Evolutionary conservation across 1,139 yeast species (phyloP).

Genomic region (Suhomyces ambrosiae): DNA sequence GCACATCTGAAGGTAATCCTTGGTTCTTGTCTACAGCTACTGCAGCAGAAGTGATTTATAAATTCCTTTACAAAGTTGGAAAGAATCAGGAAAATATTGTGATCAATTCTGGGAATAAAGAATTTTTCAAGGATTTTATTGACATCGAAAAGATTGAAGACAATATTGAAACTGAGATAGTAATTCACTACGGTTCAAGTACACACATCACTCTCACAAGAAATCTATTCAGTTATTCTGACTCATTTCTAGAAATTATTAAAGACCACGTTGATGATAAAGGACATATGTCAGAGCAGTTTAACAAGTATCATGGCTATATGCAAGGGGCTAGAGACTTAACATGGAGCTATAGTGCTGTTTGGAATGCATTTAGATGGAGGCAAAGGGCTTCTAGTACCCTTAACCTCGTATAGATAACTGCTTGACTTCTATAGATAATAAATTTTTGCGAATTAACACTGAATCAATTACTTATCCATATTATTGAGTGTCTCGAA

Average conservation of each 20-base stretch:
- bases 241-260: conserved; percentile 72
- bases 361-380: conserved; percentile 73
- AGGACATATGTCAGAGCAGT: conserved; percentile 90
- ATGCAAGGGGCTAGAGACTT: conserved; percentile 86
- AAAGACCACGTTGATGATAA: conserved; percentile 68
- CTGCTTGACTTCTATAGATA: no score
- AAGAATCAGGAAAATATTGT: conserved; percentile 26
- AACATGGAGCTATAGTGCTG: conserved; percentile 90
- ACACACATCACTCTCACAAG: conserved; percentile 48
- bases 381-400: conserved; percentile 39
- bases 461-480: conserved; percentile 11
- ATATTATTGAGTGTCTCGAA: conserved; percentile 53
- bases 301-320: conserved; percentile 75
- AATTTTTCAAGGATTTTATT: conserved; percentile 35
- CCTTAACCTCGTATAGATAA: conserved; percentile 8
- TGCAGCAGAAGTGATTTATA: conserved; percentile 64
- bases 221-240: conserved; percentile 62
- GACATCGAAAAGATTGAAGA: conserved; percentile 17
- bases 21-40: conserved; percentile 91
- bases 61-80: conserved; percentile 30
- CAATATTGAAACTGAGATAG: conserved; percentile 3
- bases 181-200: conserved; percentile 40
- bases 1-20: conserved; percentile 81
- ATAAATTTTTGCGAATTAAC: no score
- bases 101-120: conserved; percentile 28